A percentile compares a stretch with the other conserved stretches of the same genome.
These are phyloP conservation scores for Vickermania spadyakhi DNA, from an alignment of 208 protist species.

Conservation along the genomic window DNA sequence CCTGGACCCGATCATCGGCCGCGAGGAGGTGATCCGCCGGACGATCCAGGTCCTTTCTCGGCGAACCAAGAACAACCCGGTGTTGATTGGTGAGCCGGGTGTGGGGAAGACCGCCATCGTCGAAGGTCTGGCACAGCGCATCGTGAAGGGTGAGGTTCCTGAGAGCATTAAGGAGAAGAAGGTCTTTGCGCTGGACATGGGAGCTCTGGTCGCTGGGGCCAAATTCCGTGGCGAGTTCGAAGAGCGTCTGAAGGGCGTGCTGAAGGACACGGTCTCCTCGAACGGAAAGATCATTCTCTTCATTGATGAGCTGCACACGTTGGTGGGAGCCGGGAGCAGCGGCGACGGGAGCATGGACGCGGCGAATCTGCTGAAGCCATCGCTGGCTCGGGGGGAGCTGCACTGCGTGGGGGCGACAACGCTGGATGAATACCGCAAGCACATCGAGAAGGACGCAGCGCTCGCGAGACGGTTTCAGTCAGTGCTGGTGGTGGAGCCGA, in stretches of 20 bases:
- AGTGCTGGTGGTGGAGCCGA: slow-evolving; percentile 94
- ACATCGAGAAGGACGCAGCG: slow-evolving; percentile 98
- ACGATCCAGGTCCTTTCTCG: slow-evolving; percentile 95
- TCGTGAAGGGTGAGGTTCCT: slow-evolving; percentile 89
- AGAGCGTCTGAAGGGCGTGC: slow-evolving; percentile 98
- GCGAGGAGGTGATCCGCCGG: slow-evolving; percentile 98
- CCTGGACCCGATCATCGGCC: slow-evolving; percentile 98
- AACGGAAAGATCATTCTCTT: slow-evolving; percentile 98
- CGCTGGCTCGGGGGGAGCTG: slow-evolving; percentile 95
- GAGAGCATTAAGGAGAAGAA: slow-evolving; percentile 81
- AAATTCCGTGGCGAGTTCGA: slow-evolving; percentile 99
- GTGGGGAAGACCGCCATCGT: slow-evolving; percentile 93
- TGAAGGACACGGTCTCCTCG: slow-evolving; percentile 96
- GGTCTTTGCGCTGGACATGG: slow-evolving; percentile 97
- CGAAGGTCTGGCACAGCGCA: slow-evolving; percentile 89
- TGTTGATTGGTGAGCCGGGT: slow-evolving; percentile 97
- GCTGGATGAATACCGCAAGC: slow-evolving; percentile 94
- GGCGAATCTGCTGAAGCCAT: slow-evolving; percentile 98
- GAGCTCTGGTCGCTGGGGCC: slow-evolving; percentile 97
- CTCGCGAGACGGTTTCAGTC: slow-evolving; percentile 98
- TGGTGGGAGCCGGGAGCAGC: slow-evolving; percentile 94
- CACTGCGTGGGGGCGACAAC: slow-evolving; percentile 97
- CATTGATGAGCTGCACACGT: slow-evolving; percentile 99
- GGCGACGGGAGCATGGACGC: slow-evolving; percentile 96
- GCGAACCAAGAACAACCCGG: slow-evolving; percentile 99